Base-by-base conservation (phyloP, 2,329 filamentous ascomycete genomes). In the Trichoderma brevicompactum region DNA sequence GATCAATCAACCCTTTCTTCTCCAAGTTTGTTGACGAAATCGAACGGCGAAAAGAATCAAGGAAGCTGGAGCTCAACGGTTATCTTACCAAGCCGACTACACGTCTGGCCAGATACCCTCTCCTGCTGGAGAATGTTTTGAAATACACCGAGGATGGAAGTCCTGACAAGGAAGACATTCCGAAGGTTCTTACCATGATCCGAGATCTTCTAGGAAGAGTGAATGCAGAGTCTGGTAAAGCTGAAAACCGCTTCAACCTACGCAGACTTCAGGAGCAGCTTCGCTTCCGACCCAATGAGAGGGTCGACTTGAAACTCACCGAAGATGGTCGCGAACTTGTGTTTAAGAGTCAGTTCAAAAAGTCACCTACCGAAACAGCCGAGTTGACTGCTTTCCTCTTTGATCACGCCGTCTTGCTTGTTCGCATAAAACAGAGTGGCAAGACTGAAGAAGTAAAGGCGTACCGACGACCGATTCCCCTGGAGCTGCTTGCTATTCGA, bases 11-110 rank as follows among this genome's bases (percentile, higher is more conserved):
- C 72, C 86, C 89, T 1, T 87, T 86, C 46, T 99, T 99, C 76
- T 83, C 90, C 59, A 92, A 91, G 73, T 97, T 98, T 71, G 95
- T 98, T 32, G 95, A 99, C 70, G 94, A 98, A 76, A 96, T 96
- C 6, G 95, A 99, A 78, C 86, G 95, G 66, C 87, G 96, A 71
- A 97, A 97, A 77, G 95, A 99, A 77, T 98, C 94, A 6, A 87
- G 95, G 69, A 99, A 99, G 79, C 83, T 99, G 53, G 95, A 99
- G 78, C 82, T 99, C 66, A 99, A 99, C 76, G 95, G 95, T 71
- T 99, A 99, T 74, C 83, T 99, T 60, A 99, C 95, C 8, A 99
- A 99, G 78, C 95, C 95, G 1, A 99, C 95, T 1, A 99, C 95
- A 17, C 88, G 95, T 81, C 81, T 99, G 72, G 95, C 95, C 48